Evolutionary conservation across 306 rosid species (phyloP), one percentile per base, ranked within the genome.

Genomic region (Styphnolobium japonicum): DNA sequence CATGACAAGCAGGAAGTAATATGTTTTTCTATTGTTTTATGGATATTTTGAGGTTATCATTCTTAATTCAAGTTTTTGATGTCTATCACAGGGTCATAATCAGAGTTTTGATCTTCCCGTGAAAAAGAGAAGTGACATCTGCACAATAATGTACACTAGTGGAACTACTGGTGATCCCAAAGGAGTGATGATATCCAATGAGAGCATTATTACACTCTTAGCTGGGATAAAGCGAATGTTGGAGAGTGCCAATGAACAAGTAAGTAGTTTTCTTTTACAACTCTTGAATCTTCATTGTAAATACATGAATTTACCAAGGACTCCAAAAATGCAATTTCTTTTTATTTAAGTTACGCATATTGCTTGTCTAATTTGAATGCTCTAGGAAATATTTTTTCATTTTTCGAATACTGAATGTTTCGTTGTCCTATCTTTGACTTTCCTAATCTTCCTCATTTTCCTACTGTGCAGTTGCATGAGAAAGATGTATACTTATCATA

Each of bases 81-180:
- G 58, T 78, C 71, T 82, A 33, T 71, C 10, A 46, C 88, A 95
- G 98, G 97, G 99, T 51, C 69, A 77, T 0, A 45, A 66, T 73
- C 75, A 95, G 71, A 82, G 71, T 51, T 95, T 83, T 83, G 96
- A 91, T 65, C 88, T 91, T 73, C 98, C 98, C 42, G 80, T 78
- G 68, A 91, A 91, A 89, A 85, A 78, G 85, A 91, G 79, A 85
- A 85, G 86, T 82, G 98, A 95, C 56, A 85, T 93, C 42, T 91
- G 97, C 22, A 95, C 99, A 46, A 95, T 95, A 77, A 95, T 95
- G 99, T 95, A 95, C 68, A 95, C 99, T 1, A 95, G 99, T 77
- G 97, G 97, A 85, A 93, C 99, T 39, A 95, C 99, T 46, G 97
- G 99, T 77, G 97, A 95, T 42, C 99, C 97, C 42, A 95, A 95